Evolutionary conservation across 2,329 filamentous ascomycete genomes (phyloP), one percentile per base, ranked within the genome.

Genomic region (Knoxdaviesia capensis): DNA sequence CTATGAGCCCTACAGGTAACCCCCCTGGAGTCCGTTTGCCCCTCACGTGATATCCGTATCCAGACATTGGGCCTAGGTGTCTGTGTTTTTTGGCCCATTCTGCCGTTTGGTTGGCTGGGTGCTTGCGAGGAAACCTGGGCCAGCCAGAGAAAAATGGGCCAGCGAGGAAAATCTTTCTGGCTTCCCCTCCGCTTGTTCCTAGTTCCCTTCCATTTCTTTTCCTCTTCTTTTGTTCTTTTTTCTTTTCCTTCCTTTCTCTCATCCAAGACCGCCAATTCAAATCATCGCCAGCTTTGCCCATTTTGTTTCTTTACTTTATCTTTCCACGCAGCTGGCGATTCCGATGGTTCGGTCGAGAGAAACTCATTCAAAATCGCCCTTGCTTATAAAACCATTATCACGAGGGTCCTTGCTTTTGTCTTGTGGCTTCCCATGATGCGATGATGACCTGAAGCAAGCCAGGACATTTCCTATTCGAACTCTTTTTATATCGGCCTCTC

Each of bases 371-470:
- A 49, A 52, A 54, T 59, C 57, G 64, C 68, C 68, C 62, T 72
- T 74, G 68, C 62, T 63, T 67, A 74, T 66, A 76, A 76, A 75
- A 76, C 71, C 71, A 74, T 76, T 60, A 65, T 73, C 70, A 73
- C 68, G 71, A 76, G 71, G 69, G 71, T 70, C 71, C 41, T 37
- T 36, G 35, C 38, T 39, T 44, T 29, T 68, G 68, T 66, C 58
- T 68, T 56, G 68, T 60, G 69, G 69, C 68, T 64, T 54, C 42
- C 69, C 71, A 75, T 74, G 71, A 75, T 71, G 64, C 68, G 71
- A 52, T 72, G 71, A 75, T 75, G 70, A 76, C 71, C 71, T 74
- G 66, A 73, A 64, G 65, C 69, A 73, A 72, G 65, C 63, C 48
- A 56, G 63, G 63, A 74, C 70, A 74, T 65, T 52, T 48, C 34